Base-by-base conservation (phyloP, 192 early-diverging fungal species). In the Dimargaris xerosporica region DNA sequence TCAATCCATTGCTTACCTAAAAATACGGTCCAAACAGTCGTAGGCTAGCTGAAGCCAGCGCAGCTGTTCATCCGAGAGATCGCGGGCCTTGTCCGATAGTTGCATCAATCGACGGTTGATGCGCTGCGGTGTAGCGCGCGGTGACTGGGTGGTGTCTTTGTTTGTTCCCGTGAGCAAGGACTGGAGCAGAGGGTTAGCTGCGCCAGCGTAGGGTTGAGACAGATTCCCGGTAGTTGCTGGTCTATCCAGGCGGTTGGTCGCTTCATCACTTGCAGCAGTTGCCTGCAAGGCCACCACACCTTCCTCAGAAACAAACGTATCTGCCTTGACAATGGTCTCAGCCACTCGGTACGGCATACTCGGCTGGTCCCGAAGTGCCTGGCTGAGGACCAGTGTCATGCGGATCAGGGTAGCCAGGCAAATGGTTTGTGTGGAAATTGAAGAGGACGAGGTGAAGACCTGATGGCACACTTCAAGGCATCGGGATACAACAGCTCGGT, bases 11-110 rank as follows among this genome's bases (percentile, higher is more conserved):
- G 72, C 71, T 23, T 66, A 64, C 0, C 47, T 58, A 19, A 77
- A 64, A 64, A 68, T 58, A 3, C 66, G 64, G 50, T 77, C 70
- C 64, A 70, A 69, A 17, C 66, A 65, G 45, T 54, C 62, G 58
- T 64, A 70, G 66, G 74, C 69, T 15, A 73, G 70, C 16, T 75
- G 64, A 46, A 71, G 72, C 73, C 76, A 78, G 54, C 68, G 67
- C 5, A 56, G 25, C n/a, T 62, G 45, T 21, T 42, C 39, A 26
- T 51, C 62, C 13, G 56, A n/a, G 16, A 59, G 56, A 17, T 29
- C 17, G 1, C 19, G 10, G 16, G 30, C 16, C 17, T 59, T 19
- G 6, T 59, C 56, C 17, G 56, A 34, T 17, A 59, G 31, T 39
- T 10, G 12, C 0, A 59, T 2, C 6, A 59, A 17, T 13, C 56